Evolutionary conservation across 192 early-diverging fungal species (phyloP).

Genomic region (Coemansia brasiliensis): DNA sequence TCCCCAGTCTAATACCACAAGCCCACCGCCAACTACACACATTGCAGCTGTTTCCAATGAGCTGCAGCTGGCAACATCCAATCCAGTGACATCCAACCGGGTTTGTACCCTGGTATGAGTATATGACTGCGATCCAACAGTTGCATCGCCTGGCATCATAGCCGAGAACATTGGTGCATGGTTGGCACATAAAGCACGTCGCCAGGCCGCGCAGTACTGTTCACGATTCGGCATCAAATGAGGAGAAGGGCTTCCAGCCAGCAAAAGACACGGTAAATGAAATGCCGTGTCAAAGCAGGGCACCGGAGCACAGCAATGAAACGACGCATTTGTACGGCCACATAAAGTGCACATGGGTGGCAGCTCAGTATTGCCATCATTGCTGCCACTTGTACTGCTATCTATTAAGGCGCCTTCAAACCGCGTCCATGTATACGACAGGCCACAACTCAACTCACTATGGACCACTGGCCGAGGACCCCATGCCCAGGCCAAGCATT

Average conservation of each 20-base stretch:
- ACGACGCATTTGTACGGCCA: conserved; percentile 25
- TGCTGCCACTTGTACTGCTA: background rate
- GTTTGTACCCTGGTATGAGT: conserved; percentile 16
- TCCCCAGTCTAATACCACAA: conserved; percentile 21
- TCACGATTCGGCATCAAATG: background rate
- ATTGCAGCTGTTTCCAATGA: background rate
- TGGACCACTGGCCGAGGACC: conserved; percentile 30
- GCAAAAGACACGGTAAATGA: conserved; percentile 45
- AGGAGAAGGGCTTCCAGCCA: conserved; percentile 21
- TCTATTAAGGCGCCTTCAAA: conserved; percentile 34
- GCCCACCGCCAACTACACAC: conserved; percentile 1
- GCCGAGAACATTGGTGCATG: conserved; percentile 39
- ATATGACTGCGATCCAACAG: conserved; percentile 14
- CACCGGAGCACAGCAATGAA: conserved; percentile 52
- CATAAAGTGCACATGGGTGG: conserved; percentile 28
- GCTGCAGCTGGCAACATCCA: background rate
- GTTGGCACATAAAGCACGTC: conserved; percentile 34
- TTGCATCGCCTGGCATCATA: conserved; percentile 41
- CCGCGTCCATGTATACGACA: conserved; percentile 7
- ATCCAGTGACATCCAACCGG: background rate
- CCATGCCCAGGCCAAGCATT: conserved; percentile 54
- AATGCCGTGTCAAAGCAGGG: conserved; percentile 36
- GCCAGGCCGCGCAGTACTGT: conserved; percentile 42
- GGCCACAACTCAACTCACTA: background rate
- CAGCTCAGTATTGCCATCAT: background rate